Conservation (phyloP, 371 early-diverging fungal genomes). For the Mortierella sp. region DNA sequence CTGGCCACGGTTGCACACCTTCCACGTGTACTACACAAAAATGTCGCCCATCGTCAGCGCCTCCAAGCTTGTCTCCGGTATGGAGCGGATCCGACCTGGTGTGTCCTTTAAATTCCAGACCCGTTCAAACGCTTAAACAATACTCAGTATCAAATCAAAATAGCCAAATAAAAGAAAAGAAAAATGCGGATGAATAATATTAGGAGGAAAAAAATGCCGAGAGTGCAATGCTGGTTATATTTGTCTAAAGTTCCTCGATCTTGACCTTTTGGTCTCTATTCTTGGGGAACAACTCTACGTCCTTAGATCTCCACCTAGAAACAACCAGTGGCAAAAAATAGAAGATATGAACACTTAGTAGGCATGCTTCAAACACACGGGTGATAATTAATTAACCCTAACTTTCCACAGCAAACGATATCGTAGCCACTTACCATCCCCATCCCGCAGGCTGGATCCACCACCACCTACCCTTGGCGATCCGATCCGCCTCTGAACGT, state of each 20-base stretch:
- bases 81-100: conserved; percentile 17
- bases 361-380: not conserved
- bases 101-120: not conserved
- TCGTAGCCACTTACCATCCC: conserved; percentile 58
- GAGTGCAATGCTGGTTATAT: not conserved
- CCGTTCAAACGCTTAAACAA: no score
- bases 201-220: not conserved
- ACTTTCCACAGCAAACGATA: not conserved
- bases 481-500: conserved; percentile 29
- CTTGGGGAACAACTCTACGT: conserved; percentile 25
- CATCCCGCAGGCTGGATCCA: conserved; percentile 49
- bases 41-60: not conserved
- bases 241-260: conserved; percentile 44
- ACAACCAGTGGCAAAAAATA: not conserved
- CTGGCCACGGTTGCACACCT: conserved; percentile 24
- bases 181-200: not conserved
- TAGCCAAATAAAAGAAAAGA: not conserved
- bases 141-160: not conserved
- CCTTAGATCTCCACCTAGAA: conserved; percentile 40
- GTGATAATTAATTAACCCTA: not conserved
- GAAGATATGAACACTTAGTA: not conserved
- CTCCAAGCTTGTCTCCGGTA: not conserved
- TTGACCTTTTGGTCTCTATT: conserved; percentile 45
- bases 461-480: conserved; percentile 48
- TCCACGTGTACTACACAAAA: not conserved